Conservation (phyloP, 345 rosid genomes). For the Citrus cavaleriei region DNA sequence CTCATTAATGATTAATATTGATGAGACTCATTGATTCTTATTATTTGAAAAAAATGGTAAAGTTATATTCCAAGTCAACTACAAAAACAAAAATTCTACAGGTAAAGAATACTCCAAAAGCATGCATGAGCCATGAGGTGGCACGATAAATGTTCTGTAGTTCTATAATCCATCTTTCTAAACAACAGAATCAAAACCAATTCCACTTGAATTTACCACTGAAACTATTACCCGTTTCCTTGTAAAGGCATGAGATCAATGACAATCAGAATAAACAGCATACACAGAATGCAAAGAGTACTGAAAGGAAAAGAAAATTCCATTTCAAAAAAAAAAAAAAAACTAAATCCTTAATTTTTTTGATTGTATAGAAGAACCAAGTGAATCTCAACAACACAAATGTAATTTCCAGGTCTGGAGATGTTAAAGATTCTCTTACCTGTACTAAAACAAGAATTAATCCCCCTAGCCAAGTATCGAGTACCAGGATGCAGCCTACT, state of each 20-base stretch:
- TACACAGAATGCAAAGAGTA: not conserved
- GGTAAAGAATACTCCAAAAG: not conserved
- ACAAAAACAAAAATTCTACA: not conserved
- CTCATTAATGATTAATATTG: not conserved
- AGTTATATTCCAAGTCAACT: not conserved
- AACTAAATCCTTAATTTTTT: not conserved
- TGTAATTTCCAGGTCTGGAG: not conserved
- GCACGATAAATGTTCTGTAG: not conserved
- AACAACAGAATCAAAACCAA: not conserved
- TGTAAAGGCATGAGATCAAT: not conserved
- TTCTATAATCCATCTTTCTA: not conserved
- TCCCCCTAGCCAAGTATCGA: conserved; percentile 97
- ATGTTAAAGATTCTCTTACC: conserved; percentile 46
- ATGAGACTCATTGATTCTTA: not conserved
- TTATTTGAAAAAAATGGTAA: not conserved
- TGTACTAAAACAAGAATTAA: conserved; percentile 94
- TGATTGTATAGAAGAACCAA: not conserved
- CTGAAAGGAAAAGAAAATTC: not conserved
- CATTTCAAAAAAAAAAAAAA: not conserved
- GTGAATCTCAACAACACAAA: not conserved
- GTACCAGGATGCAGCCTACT: conserved; percentile 98
- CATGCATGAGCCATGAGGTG: not conserved
- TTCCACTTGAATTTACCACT: not conserved
- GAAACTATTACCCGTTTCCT: not conserved
- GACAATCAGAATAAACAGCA: not conserved